Evolutionary conservation across 345 rosid genomes (phyloP).

Genomic region (Camelina sativa): DNA sequence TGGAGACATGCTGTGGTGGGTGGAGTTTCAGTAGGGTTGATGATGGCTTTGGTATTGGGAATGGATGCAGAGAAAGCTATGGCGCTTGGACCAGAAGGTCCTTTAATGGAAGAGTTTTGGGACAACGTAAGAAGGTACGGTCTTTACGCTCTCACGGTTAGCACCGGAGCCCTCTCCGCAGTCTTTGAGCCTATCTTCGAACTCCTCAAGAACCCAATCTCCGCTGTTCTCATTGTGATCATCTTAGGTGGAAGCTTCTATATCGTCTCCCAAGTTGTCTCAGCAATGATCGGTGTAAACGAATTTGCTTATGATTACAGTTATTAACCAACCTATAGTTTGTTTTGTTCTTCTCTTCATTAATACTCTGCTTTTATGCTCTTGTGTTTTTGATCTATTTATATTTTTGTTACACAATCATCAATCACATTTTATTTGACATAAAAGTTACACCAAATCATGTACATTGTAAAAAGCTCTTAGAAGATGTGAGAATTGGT

Average conservation of each 20-base stretch:
- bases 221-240: conserved; percentile 67
- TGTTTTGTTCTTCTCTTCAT: conserved; percentile 17
- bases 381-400: not conserved
- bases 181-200: conserved; percentile 65
- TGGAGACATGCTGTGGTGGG: conserved; percentile 56
- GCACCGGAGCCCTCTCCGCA: conserved; percentile 86
- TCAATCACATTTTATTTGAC: conserved; percentile 23
- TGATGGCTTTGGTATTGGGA: conserved; percentile 51
- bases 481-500: not conserved
- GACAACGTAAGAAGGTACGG: conserved; percentile 96
- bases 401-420: conserved; percentile 10
- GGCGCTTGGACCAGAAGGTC: conserved; percentile 94
- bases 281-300: conserved; percentile 82
- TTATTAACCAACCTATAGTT: conserved; percentile 33
- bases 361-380: conserved; percentile 13
- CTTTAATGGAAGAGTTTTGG: conserved; percentile 92
- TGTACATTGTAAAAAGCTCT: conserved; percentile 25
- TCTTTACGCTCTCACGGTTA: conserved; percentile 89
- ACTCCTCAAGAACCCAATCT: conserved; percentile 82
- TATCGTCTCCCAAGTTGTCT: conserved; percentile 74
- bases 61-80: conserved; percentile 65
- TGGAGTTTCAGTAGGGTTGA: conserved; percentile 60
- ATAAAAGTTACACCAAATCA: conserved; percentile 20
- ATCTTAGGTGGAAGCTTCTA: conserved; percentile 70
- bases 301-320: conserved; percentile 71